phyloP scores from a whole-genome alignment of 2,329 filamentous ascomycete genomes.

The Coniosporium tulheliwenetii region DNA sequence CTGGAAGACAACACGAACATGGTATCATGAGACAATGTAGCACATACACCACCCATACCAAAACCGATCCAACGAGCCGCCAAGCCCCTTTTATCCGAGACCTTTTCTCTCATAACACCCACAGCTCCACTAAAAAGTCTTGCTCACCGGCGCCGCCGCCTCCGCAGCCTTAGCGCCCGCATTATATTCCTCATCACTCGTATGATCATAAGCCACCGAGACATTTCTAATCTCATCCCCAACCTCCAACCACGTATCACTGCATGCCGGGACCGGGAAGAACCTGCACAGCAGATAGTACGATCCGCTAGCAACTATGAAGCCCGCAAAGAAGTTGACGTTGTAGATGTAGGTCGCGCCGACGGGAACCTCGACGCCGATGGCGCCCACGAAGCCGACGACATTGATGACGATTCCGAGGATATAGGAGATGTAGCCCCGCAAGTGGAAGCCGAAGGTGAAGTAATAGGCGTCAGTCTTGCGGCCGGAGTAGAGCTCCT shows the following conservation, averaged over 20 bases:
- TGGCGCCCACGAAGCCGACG: conserved; percentile 73
- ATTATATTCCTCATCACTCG: conserved; percentile 1
- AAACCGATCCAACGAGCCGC: no score
- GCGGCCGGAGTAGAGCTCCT: conserved; percentile 62
- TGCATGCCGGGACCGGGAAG: conserved; percentile 59
- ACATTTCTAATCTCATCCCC: conserved; percentile 38
- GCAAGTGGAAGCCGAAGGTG: conserved; percentile 61
- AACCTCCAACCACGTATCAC: conserved; percentile 63
- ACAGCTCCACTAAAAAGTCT: neutral
- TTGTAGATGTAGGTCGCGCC: conserved; percentile 80
- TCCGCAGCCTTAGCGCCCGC: conserved; percentile 3
- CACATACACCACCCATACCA: no score
- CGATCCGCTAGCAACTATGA: conserved; percentile 47
- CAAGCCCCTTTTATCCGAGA: no score
- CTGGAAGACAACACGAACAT: no score
- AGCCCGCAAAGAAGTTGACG: conserved; percentile 79
- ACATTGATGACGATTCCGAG: conserved; percentile 78
- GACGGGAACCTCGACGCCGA: conserved; percentile 55
- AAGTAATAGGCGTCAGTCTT: conserved; percentile 57
- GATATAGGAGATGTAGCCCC: conserved; percentile 70
- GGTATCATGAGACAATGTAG: no score
- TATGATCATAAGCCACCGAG: conserved; percentile 14
- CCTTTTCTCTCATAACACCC: no score
- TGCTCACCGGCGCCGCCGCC: conserved; percentile 1
- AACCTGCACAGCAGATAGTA: conserved; percentile 59